Percentiles rank a stretch among this genome's conserved stretches.
These are phyloP conservation scores for Verticillium nonalfalfae DNA, from an alignment of 2,329 filamentous ascomycete species.

Conservation along the genomic window DNA sequence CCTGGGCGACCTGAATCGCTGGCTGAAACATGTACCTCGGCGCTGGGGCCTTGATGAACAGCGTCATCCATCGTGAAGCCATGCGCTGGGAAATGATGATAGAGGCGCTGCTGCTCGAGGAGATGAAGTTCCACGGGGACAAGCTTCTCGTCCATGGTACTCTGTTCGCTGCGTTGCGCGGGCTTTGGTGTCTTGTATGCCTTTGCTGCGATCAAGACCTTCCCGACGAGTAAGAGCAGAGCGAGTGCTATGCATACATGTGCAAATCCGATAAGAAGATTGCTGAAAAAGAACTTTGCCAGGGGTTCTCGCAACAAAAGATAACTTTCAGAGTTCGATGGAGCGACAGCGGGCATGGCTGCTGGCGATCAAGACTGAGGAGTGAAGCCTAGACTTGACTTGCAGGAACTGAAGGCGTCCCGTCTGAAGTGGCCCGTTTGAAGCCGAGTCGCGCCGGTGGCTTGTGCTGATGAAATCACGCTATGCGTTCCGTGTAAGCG, in stretches of 20 bases:
- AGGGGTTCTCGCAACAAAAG: slow-evolving; percentile 18
- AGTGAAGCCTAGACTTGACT: background rate
- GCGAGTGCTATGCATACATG: slow-evolving; percentile 21
- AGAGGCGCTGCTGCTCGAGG: slow-evolving; percentile 9
- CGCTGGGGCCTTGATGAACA: background rate
- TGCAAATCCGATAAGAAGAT: background rate
- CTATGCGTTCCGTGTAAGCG: slow-evolving; percentile 11
- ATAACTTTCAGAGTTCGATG: slow-evolving; percentile 18
- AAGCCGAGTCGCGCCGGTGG: slow-evolving; percentile 9
- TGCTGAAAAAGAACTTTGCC: background rate
- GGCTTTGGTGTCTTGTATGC: background rate
- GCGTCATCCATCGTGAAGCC: slow-evolving; percentile 13
- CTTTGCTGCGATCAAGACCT: slow-evolving; percentile 12
- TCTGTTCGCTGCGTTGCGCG: background rate
- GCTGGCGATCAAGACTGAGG: slow-evolving; percentile 8
- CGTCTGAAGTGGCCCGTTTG: slow-evolving; percentile 11
- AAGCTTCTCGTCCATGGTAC: background rate
- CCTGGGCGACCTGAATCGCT: background rate
- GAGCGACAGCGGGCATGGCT: slow-evolving; percentile 31
- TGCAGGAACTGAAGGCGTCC: background rate
- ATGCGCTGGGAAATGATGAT: slow-evolving; percentile 5
- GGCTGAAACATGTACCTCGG: background rate
- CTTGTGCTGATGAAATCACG: slow-evolving; percentile 12
- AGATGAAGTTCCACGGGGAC: background rate
- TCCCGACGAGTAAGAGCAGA: slow-evolving; percentile 26